Base-by-base conservation (phyloP, 2,329 filamentous ascomycete genomes). In the Thyridium curvatum region DNA sequence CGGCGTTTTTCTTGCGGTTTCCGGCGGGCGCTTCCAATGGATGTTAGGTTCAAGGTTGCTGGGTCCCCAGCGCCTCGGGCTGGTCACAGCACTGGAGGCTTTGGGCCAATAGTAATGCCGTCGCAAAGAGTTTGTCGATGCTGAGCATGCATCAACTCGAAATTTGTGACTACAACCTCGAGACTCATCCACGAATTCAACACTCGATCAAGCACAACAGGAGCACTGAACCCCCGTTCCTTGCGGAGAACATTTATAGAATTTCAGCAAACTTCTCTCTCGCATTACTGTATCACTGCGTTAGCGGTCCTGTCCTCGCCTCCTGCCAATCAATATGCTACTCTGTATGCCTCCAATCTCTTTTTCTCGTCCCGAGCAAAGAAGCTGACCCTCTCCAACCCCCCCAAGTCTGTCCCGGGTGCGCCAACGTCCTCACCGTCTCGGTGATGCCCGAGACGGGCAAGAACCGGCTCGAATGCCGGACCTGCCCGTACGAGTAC, bases 401-500 rank as follows among this genome's bases (percentile, higher is more conserved):
- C 21, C 26, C 26, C 39, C 28, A 51, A 85, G 84, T 91, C 77
- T 93, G 86, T 62, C 86, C 86, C 37, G 78, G 79, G 59, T 93
- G 86, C 72, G 81, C 81, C 62, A 93, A 91, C 69, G 81, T 88
- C 62, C 79, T 93, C 56, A 87, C 84, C 54, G 82, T 91, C 53
- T 80, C 79, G 43, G 59, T 69, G 36, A 72, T 71, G 47, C 46
- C 48, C 2, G 70, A 67, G 46, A 68, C 65, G 36, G 70, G 72
- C 42, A 67, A 65, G 53, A 96, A 96, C 69, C 84, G 89, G 41
- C 88, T 97, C 63, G 88, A 94, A 65, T 98, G 93, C 68, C 86
- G 88, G 42, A 94, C 89, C 41, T 98, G 93, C 53, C 91, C 93
- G 4, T 98, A 94, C 69, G 82, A 94, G 60, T 89, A 88, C 63